These are phyloP conservation scores for Phaeolepiota aurea DNA, from an alignment of 768 basidiomycete species.

Conservation along the genomic window DNA sequence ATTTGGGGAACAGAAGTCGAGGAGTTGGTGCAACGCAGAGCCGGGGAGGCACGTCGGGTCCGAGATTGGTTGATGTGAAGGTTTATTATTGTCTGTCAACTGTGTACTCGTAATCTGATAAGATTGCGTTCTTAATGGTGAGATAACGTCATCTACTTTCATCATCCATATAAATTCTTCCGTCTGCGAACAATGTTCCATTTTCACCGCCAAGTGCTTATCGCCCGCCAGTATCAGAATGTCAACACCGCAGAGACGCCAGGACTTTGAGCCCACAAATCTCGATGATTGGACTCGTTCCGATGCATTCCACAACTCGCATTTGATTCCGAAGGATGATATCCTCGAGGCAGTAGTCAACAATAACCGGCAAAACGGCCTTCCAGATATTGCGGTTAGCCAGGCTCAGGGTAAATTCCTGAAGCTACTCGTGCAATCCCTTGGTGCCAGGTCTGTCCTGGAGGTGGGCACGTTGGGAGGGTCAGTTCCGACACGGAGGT, in stretches of 20 bases:
- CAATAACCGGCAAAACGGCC: conserved; percentile 21
- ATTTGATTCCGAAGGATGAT: conserved; percentile 24
- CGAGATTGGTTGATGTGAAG: conserved; percentile 44
- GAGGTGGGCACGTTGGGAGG: conserved; percentile 51
- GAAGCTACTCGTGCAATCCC: conserved; percentile 28
- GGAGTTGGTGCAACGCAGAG: conserved; percentile 47
- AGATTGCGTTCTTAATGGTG: too few relatives aligned
- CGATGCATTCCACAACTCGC: conserved; percentile 39
- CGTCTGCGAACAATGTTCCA: background rate
- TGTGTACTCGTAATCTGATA: too few relatives aligned
- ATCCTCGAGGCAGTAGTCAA: conserved; percentile 14
- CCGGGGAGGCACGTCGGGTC: conserved; percentile 48
- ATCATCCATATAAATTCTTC: conserved; percentile 3
- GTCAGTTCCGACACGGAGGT: conserved; percentile 15
- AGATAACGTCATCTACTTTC: too few relatives aligned
- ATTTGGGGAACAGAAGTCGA: conserved; percentile 68
- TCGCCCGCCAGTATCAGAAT: background rate
- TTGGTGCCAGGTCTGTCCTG: conserved; percentile 37
- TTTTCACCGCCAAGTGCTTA: too few relatives aligned
- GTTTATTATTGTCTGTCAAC: too few relatives aligned
- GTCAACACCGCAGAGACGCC: conserved; percentile 4
- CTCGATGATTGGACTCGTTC: conserved; percentile 41
- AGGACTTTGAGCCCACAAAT: conserved; percentile 10
- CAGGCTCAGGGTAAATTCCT: conserved; percentile 37
- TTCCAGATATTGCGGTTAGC: conserved; percentile 23